A percentile compares a stretch with the other conserved stretches of the same genome.
Conservation (phyloP, 805 yeast genomes). For the Vanderwaltozyma polyspora region DNA sequence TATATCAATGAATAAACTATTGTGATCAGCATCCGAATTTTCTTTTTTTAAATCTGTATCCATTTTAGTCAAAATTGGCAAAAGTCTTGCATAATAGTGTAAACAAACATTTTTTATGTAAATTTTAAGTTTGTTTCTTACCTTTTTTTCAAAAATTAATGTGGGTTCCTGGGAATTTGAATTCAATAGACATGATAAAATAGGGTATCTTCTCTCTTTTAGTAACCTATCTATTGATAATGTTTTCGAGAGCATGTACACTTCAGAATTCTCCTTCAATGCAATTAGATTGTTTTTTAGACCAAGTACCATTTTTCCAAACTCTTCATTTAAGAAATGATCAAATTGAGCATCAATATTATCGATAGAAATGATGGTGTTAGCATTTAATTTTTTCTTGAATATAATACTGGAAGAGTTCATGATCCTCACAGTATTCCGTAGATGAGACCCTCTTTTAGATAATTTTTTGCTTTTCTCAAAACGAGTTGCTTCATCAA, state of each 20-base stretch:
- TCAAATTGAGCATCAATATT: slow-evolving; percentile 6
- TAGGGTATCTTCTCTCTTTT: not conserved
- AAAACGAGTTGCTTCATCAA: not conserved
- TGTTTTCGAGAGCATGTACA: slow-evolving; percentile 3
- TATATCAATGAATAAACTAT: slow-evolving; percentile 8
- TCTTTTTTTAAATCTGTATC: not conserved
- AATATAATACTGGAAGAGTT: slow-evolving; percentile 17
- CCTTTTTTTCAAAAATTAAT: slow-evolving; percentile 29
- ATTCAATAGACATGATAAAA: slow-evolving; percentile 27
- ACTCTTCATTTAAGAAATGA: slow-evolving; percentile 6
- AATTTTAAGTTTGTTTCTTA: slow-evolving; percentile 30
- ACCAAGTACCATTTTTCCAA: slow-evolving; percentile 12
- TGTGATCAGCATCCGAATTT: not conserved
- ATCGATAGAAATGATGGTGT: slow-evolving; percentile 9
- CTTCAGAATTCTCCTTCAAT: slow-evolving; percentile 6
- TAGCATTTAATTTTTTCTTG: slow-evolving; percentile 12
- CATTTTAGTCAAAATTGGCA: slow-evolving; percentile 12
- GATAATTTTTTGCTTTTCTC: not conserved
- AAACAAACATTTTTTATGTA: slow-evolving; percentile 37
- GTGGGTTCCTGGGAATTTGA: slow-evolving; percentile 31
- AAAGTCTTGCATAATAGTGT: slow-evolving; percentile 54
- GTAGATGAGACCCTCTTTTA: too few relatives aligned
- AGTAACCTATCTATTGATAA: slow-evolving; percentile 7
- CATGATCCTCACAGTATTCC: slow-evolving; percentile 20
- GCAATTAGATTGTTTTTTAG: slow-evolving; percentile 7